Base-by-base conservation (phyloP, 495 filamentous ascomycete genomes). In the Daldinia vernicosa region DNA sequence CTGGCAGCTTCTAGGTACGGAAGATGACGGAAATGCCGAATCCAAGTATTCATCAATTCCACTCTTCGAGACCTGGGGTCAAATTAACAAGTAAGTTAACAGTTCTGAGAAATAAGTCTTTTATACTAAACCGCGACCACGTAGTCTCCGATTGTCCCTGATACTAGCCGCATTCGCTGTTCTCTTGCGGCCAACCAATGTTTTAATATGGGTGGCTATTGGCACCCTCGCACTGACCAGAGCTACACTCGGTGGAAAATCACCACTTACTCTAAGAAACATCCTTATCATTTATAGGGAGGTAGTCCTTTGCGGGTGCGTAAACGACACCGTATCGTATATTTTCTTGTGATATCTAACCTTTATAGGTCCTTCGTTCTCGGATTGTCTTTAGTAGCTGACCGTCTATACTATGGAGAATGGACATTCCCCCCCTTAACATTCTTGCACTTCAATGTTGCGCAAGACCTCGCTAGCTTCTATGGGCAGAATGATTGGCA, bases 401-500 rank as follows among this genome's bases (percentile, higher is more conserved):
- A 99, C 76, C 88, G 90, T 52, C 80, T 89, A 6, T 98, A 93
- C 80, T 99, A 96, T 69, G 89, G 89, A 28, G 78, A 86, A 61
- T 98, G 93, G 93, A 92, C 93, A 3, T 93, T 99, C 67, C 95
- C 95, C 26, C 93, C 95, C 0, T 84, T 96, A 60, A 88, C 89
- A 53, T 99, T 94, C 83, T 84, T 98, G 24, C 88, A 96, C 77
- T 97, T 97, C 86, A 99, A 99, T 80, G 82, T 99, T 40, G 87
- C 89, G 9, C 90, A 97, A 75, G 90, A 89, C 8, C 84, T 99
- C 14, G 91, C 95, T 32, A 85, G 92, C 15, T 98, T 97, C 79
- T 99, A 99, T 76, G 95, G 95, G n/a, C 84, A 81, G 32, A 98
- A 97, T 81, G 86, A 91, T 54, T 91, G 90, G 87, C 93, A 97